Conservation (phyloP, 2,329 filamentous ascomycete species). For the Verruconis gallopava region DNA sequence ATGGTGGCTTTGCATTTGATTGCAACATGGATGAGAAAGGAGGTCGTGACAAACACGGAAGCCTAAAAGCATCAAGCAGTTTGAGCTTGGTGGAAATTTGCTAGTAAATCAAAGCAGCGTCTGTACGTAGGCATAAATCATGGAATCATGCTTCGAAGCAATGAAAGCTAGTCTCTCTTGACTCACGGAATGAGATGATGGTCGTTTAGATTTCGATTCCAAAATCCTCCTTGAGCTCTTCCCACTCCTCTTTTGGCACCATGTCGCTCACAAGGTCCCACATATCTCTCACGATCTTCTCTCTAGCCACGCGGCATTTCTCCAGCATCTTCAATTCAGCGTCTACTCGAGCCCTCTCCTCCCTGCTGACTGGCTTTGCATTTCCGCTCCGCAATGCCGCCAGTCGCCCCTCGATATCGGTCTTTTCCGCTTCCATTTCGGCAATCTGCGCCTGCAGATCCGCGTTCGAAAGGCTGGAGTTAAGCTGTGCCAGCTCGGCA, state of each 20-base stretch:
- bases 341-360: conserved; percentile 35
- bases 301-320: conserved; percentile 27
- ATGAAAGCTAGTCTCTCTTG: too few species aligned
- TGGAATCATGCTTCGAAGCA: too few species aligned
- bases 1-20: too few species aligned
- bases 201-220: too few species aligned
- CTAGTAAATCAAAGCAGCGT: too few species aligned
- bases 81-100: too few species aligned
- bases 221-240: conserved; percentile 36
- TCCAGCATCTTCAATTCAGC: conserved; percentile 32
- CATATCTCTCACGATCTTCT: conserved; percentile 37
- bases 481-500: conserved; percentile 31
- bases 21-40: too few species aligned
- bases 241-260: conserved; percentile 32
- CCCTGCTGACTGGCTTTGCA: conserved; percentile 32
- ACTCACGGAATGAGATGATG: too few species aligned
- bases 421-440: conserved; percentile 32
- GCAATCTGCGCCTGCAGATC: conserved; percentile 34
- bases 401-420: conserved; percentile 28
- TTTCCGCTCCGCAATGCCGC: conserved; percentile 27
- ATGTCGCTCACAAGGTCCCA: conserved; percentile 37
- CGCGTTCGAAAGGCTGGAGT: conserved; percentile 35
- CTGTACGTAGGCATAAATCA: too few species aligned
- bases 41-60: too few species aligned
- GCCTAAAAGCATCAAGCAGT: too few species aligned